Conservation (phyloP, 2,329 filamentous ascomycete species). For the Chaetomiaceae sp. region DNA sequence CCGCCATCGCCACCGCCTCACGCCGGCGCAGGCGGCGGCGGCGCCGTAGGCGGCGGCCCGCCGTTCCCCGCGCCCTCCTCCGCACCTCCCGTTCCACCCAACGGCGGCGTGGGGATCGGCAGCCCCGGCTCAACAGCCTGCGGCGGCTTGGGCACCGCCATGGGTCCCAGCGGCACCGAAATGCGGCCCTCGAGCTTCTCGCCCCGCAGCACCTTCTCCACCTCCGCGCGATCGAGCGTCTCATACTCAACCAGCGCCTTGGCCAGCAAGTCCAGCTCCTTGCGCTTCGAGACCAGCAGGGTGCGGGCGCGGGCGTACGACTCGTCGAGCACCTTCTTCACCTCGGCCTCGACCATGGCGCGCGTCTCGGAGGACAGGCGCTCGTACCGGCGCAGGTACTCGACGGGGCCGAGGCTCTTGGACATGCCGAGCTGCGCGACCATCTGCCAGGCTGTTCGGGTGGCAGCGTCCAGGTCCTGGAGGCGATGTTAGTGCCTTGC, state of each 20-base stretch:
- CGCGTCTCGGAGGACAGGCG: slow-evolving; percentile 81
- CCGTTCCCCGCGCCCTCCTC: slow-evolving; percentile 12
- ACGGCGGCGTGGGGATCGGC: slow-evolving; percentile 19
- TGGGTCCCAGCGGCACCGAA: slow-evolving; percentile 51
- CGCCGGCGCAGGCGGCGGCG: slow-evolving; percentile 25
- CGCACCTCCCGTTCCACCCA: slow-evolving; percentile 10
- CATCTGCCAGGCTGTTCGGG: slow-evolving; percentile 76
- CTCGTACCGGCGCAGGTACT: slow-evolving; percentile 75
- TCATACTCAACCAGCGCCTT: slow-evolving; percentile 91
- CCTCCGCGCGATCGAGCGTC: slow-evolving; percentile 81
- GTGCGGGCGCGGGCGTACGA: slow-evolving; percentile 66
- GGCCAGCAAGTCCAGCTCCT: slow-evolving; percentile 81
- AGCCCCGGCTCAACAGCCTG: slow-evolving; percentile 19
- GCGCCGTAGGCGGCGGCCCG: slow-evolving; percentile 33
- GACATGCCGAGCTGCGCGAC: slow-evolving; percentile 90
- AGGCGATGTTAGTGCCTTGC: slow-evolving; percentile 8
- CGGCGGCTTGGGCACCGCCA: slow-evolving; percentile 56
- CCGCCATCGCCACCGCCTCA: not conserved
- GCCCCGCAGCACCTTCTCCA: slow-evolving; percentile 81
- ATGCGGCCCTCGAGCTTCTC: slow-evolving; percentile 71
- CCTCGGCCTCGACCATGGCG: slow-evolving; percentile 79
- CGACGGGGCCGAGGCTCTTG: slow-evolving; percentile 77
- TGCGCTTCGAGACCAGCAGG: slow-evolving; percentile 67
- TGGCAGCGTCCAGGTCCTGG: slow-evolving; percentile 78
- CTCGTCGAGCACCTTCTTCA: slow-evolving; percentile 77